These are phyloP conservation scores for Fusarium bulbicola DNA, from an alignment of 2,329 filamentous ascomycete genomes.

Conservation along the genomic window DNA sequence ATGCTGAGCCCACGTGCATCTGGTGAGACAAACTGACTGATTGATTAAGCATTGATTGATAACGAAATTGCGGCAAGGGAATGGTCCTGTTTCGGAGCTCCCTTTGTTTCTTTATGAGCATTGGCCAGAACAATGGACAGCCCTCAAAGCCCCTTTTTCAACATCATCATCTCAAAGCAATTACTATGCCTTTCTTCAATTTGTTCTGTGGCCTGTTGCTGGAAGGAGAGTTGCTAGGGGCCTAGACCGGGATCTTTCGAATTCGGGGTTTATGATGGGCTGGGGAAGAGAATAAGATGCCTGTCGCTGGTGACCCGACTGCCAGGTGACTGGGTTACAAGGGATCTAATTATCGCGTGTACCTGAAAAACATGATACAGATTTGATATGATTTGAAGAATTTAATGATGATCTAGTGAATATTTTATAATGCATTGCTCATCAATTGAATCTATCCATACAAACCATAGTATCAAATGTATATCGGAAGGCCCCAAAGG, in stretches of 20 bases:
- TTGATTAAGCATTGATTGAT: constrained; percentile 35
- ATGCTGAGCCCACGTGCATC: constrained; percentile 12
- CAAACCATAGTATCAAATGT: neutral
- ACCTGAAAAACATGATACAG: neutral
- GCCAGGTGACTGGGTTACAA: constrained; percentile 9
- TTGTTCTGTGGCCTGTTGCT: neutral
- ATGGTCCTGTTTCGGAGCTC: constrained; percentile 17
- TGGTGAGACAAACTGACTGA: constrained; percentile 25
- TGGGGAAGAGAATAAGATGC: constrained; percentile 9
- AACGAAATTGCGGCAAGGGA: constrained; percentile 21
- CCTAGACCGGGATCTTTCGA: constrained; percentile 14
- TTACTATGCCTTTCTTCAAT: constrained; percentile 1
- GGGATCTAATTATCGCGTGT: neutral
- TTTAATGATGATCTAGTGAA: neutral
- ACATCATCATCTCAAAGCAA: constrained; percentile 11
- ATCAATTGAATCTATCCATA: too few species aligned
- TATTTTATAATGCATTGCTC: neutral
- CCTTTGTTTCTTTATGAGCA: neutral
- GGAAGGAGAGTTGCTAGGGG: neutral
- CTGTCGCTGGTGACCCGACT: neutral
- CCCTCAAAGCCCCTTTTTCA: constrained; percentile 3
- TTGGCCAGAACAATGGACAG: neutral
- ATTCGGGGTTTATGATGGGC: constrained; percentile 16
- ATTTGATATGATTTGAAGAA: neutral
- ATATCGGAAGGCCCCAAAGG: neutral